Evolutionary conservation across 352 stramenopile genomes (phyloP), one percentile per base, ranked within the genome.

Genomic region (Pythium phragmiticola): DNA sequence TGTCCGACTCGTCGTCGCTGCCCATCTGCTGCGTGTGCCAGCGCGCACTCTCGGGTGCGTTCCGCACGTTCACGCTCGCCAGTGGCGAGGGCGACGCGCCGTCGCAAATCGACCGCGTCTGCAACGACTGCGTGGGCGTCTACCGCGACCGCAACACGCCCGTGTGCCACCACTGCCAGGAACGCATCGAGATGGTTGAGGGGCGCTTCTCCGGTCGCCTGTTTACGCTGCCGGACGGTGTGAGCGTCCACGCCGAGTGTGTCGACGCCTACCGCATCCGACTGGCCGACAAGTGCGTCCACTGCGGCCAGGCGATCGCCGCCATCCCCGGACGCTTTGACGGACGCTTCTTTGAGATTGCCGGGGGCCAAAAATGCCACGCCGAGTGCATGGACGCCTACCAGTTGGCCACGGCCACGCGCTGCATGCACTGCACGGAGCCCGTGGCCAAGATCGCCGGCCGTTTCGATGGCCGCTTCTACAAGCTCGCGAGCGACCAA

Each of bases 201-300:
- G 79, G 76, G 11, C 75, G 70, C 16, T 95, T 95, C 57, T 95
- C 86, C 0, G 86, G 86, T 1, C 80, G 82, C 19, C 82, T 95
- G 73, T 95, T 87, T 57, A 88, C 82, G 41, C 73, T 95, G 23
- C 79, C 78, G 0, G 84, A 93, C 53, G 86, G 86, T 5, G 87
- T 82, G 21, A 87, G 73, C 28, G 78, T 92, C 34, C 86, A 95
- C 59, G 84, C 81, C 33, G 86, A 95, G 62, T 95, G 86, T 53
- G 90, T 95, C 50, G 86, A 93, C 57, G 83, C 80, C n/a, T 95
- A 95, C 57, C 84, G 88, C 60, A 89, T 93, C 36, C 81, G 80
- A 47, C 84, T 77, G 21, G 82, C 84, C 5, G 84, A 95, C 48
- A 92, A 90, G 51, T 95, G 86, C 48, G 70, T 82, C 26, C 86